A percentile compares a stretch with the other conserved stretches of the same genome.
Conservation (phyloP, 1,139 yeast species). For the Zygosaccharomyces pseudobailii region DNA sequence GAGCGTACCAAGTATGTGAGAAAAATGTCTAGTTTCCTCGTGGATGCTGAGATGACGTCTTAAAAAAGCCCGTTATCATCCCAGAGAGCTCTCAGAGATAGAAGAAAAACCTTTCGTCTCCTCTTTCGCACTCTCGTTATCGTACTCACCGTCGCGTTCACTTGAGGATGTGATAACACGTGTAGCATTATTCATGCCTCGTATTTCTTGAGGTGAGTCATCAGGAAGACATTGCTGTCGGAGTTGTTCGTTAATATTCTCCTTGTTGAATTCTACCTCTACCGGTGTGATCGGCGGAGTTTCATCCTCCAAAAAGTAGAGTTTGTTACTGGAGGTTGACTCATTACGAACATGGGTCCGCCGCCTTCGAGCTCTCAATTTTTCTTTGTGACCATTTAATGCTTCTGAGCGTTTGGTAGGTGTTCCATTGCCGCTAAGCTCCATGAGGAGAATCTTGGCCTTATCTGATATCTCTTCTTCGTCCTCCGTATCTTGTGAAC, state of each 20-base stretch:
- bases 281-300: constrained; percentile 1
- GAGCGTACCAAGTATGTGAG: not conserved
- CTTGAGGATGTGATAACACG: not conserved
- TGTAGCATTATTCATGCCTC: not conserved
- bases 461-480: constrained; percentile 27
- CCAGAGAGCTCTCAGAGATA: not conserved
- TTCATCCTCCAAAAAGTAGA: not conserved
- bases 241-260: not conserved
- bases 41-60: not conserved
- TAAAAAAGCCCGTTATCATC: not conserved
- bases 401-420: constrained; percentile 18
- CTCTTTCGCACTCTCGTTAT: not conserved
- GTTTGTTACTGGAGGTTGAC: not conserved
- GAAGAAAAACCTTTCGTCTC: not conserved
- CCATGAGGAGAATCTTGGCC: constrained; percentile 31
- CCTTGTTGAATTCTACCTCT: not conserved
- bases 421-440: constrained; percentile 27
- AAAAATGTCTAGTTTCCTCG: not conserved
- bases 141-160: not conserved
- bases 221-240: not conserved
- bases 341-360: constrained; percentile 9
- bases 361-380: constrained; percentile 27
- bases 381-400: constrained; percentile 27
- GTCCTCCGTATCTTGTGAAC: constrained; percentile 5
- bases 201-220: not conserved